A percentile compares a stretch with the other conserved stretches of the same genome.
phyloP scores from a whole-genome alignment of 2,329 filamentous ascomycete genomes.

The Penicillium sp. region DNA sequence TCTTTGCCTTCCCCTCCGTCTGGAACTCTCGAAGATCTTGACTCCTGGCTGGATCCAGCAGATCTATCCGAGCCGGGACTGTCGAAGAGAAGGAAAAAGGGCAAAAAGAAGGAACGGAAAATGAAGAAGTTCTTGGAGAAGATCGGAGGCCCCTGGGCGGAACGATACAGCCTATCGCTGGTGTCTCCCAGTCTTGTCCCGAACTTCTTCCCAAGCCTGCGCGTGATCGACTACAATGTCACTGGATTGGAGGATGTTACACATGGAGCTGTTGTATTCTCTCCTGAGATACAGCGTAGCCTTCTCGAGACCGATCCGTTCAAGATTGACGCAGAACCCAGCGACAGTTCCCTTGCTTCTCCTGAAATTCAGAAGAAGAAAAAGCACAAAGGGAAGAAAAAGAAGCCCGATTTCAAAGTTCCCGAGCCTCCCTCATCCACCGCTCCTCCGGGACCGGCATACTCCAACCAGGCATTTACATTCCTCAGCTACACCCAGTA shows the following conservation, averaged over 20 bases:
- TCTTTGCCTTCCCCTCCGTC: slow-evolving; percentile 59
- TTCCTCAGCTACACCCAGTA: slow-evolving; percentile 82
- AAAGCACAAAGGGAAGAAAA: slow-evolving; percentile 47
- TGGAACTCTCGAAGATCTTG: slow-evolving; percentile 16
- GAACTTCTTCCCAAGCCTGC: slow-evolving; percentile 83
- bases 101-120: slow-evolving; percentile 51
- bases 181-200: slow-evolving; percentile 86
- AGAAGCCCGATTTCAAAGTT: slow-evolving; percentile 58
- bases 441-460: slow-evolving; percentile 78
- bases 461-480: slow-evolving; percentile 77
- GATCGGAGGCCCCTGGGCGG: slow-evolving; percentile 75
- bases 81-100: slow-evolving; percentile 38
- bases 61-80: slow-evolving; percentile 4
- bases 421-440: slow-evolving; percentile 70
- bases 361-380: slow-evolving; percentile 29
- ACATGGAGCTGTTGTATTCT: slow-evolving; percentile 30
- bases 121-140: slow-evolving; percentile 57
- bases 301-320: not conserved
- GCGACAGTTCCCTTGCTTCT: not conserved
- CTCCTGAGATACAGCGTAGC: slow-evolving; percentile 2
- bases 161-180: slow-evolving; percentile 77
- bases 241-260: slow-evolving; percentile 62
- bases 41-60: slow-evolving; percentile 6
- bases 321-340: not conserved
- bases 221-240: slow-evolving; percentile 94